Conservation (phyloP, 306 rosid species). For the Vicia sativa region DNA sequence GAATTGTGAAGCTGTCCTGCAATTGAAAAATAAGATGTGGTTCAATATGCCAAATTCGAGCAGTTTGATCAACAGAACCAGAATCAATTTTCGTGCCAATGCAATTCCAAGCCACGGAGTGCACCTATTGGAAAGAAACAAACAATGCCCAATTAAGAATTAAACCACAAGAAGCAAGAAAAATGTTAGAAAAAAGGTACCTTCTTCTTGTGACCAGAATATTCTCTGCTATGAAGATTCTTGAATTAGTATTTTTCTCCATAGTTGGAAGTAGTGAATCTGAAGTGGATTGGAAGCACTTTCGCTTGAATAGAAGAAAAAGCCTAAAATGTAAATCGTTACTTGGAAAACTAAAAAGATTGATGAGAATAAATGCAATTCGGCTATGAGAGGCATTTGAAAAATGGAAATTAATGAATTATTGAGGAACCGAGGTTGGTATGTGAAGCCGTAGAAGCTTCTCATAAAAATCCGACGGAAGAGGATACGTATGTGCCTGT, state of each 20-base stretch:
- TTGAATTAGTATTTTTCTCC: constrained; percentile 69
- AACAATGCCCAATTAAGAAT: too few relatives aligned
- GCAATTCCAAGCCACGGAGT: constrained; percentile 97
- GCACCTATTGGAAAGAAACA: constrained; percentile 55
- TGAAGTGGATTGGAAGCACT: neutral
- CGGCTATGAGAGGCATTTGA: too few relatives aligned
- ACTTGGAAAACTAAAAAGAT: too few relatives aligned
- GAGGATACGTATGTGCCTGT: too few relatives aligned
- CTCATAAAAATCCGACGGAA: too few relatives aligned
- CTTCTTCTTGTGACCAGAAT: constrained; percentile 87
- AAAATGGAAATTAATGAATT: too few relatives aligned
- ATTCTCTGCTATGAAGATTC: constrained; percentile 89
- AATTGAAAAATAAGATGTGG: constrained; percentile 42
- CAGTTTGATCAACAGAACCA: constrained; percentile 61
- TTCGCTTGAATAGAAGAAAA: neutral
- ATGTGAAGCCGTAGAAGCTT: too few relatives aligned
- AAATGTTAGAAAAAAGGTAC: too few relatives aligned
- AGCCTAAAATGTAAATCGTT: neutral
- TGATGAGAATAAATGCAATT: too few relatives aligned
- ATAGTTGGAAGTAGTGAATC: constrained; percentile 42
- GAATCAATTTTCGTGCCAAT: constrained; percentile 88
- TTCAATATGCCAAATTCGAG: constrained; percentile 89
- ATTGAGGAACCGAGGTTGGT: too few relatives aligned
- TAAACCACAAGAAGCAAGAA: too few relatives aligned
- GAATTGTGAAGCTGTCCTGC: too few relatives aligned